Conservation (phyloP, 768 basidiomycete species). For the Collybiopsis confluens region DNA sequence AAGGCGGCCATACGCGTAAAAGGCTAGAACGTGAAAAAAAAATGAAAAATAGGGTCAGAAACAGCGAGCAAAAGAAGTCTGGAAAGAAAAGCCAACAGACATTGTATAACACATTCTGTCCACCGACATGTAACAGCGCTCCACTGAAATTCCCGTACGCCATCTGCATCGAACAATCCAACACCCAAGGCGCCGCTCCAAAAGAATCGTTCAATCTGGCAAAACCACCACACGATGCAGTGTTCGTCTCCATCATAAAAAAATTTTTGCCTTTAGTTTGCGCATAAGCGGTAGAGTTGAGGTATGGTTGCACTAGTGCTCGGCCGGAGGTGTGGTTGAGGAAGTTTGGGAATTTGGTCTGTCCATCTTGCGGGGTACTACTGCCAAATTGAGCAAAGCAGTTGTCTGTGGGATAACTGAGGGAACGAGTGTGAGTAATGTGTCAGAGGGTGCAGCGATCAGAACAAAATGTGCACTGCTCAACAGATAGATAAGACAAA, state of each 20-base stretch:
- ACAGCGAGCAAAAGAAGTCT: neutral
- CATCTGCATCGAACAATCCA: slow-evolving; percentile 58
- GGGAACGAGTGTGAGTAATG: neutral
- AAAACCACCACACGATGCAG: slow-evolving; percentile 73
- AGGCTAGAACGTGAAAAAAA: slow-evolving; percentile 46
- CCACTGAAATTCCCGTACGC: too few relatives aligned
- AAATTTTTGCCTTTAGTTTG: slow-evolving; percentile 37
- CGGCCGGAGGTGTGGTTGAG: slow-evolving; percentile 55
- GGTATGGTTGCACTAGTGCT: slow-evolving; percentile 47
- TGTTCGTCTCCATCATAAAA: slow-evolving; percentile 71
- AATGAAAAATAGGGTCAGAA: slow-evolving; percentile 24
- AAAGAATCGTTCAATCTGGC: slow-evolving; percentile 58
- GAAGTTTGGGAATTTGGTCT: slow-evolving; percentile 48
- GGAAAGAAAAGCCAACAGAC: too few relatives aligned
- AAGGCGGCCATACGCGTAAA: slow-evolving; percentile 51
- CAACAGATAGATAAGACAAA: slow-evolving; percentile 47
- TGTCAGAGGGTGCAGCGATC: neutral
- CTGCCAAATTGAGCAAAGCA: slow-evolving; percentile 48
- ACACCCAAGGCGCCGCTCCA: slow-evolving; percentile 58
- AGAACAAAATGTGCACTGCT: slow-evolving; percentile 41
- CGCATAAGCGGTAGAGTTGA: slow-evolving; percentile 41
- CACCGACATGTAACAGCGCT: too few relatives aligned
- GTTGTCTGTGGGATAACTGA: slow-evolving; percentile 39
- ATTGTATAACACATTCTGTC: too few relatives aligned
- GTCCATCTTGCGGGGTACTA: slow-evolving; percentile 38